phyloP scores from a whole-genome alignment of 768 basidiomycete genomes.

The Sarcomyxa edulis region DNA sequence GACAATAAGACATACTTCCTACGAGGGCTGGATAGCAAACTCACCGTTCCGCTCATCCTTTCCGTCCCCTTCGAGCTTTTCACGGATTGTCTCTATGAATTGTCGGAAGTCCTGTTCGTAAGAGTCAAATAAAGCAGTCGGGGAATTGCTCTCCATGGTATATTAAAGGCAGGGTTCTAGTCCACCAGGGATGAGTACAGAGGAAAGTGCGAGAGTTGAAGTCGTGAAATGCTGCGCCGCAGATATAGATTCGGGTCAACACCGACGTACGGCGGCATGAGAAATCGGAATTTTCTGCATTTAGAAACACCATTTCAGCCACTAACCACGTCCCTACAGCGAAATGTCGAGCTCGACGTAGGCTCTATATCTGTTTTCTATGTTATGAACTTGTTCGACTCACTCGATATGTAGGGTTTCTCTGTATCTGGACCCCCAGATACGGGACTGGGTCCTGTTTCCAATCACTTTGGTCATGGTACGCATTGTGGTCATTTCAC shows the following conservation, averaged over 20 bases:
- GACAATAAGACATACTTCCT: neutral
- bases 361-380: conserved; percentile 15
- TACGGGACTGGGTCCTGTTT: conserved; percentile 91
- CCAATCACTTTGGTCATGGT: conserved; percentile 98
- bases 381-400: neutral
- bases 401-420: conserved; percentile 31
- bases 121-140: conserved; percentile 81
- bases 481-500: conserved; percentile 17
- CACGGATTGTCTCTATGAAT: conserved; percentile 67
- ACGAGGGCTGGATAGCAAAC: conserved; percentile 14
- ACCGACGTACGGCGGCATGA: too few relatives aligned
- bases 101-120: conserved; percentile 92
- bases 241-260: conserved; percentile 1
- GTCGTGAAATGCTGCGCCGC: neutral
- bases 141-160: conserved; percentile 76
- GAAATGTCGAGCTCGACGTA: conserved; percentile 43
- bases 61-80: conserved; percentile 70
- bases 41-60: conserved; percentile 66
- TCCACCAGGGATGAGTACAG: conserved; percentile 14
- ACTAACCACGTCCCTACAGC: conserved; percentile 8
- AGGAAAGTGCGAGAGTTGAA: conserved; percentile 3
- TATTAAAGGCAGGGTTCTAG: conserved; percentile 6
- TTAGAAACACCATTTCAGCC: conserved; percentile 2
- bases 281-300: neutral
- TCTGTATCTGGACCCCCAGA: conserved; percentile 88